Conservation (phyloP, 192 early-diverging fungal genomes). For the Coemansia sp. region DNA sequence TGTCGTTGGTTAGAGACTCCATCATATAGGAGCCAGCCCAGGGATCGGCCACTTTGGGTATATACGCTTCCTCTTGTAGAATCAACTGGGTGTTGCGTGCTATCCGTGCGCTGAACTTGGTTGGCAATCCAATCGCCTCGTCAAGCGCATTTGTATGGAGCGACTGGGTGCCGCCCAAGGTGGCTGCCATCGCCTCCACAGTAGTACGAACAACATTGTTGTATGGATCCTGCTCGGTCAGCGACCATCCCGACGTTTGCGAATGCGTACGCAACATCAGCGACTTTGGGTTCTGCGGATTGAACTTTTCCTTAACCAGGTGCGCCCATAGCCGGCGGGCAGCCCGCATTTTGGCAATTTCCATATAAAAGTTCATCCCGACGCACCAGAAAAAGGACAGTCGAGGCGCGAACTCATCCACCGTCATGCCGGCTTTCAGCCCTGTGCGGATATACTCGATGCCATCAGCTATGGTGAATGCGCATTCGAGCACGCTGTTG, state of each 20-base stretch:
- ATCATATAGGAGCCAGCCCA: conserved; percentile 94
- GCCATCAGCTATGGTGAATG: conserved; percentile 91
- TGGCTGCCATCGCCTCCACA: conserved; percentile 90
- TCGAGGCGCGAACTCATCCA: conserved; percentile 85
- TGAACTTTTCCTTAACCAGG: conserved; percentile 77
- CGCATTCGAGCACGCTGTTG: conserved; percentile 81
- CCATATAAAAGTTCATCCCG: conserved; percentile 96
- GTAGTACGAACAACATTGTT: conserved; percentile 89
- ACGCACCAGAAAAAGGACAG: conserved; percentile 91
- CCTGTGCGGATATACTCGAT: conserved; percentile 77
- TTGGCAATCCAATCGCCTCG: conserved; percentile 85
- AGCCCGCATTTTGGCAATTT: conserved; percentile 87
- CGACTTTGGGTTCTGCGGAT: conserved; percentile 75
- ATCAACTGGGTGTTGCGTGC: conserved; percentile 91
- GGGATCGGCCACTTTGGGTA: conserved; percentile 86
- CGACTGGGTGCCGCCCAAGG: conserved; percentile 87
- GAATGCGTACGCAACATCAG: conserved; percentile 85
- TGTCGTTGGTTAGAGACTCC: conserved; percentile 82
- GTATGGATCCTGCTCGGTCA: conserved; percentile 89
- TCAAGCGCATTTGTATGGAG: conserved; percentile 90
- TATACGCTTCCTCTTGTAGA: conserved; percentile 81
- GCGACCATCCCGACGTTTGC: conserved; percentile 89
- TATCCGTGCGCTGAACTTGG: conserved; percentile 80
- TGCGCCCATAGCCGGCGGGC: conserved; percentile 82
- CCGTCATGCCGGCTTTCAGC: conserved; percentile 79